A percentile compares a stretch with the other conserved stretches of the same genome.
Conservation (phyloP, 2,329 filamentous ascomycete genomes). For the Bipolaris cookei region DNA sequence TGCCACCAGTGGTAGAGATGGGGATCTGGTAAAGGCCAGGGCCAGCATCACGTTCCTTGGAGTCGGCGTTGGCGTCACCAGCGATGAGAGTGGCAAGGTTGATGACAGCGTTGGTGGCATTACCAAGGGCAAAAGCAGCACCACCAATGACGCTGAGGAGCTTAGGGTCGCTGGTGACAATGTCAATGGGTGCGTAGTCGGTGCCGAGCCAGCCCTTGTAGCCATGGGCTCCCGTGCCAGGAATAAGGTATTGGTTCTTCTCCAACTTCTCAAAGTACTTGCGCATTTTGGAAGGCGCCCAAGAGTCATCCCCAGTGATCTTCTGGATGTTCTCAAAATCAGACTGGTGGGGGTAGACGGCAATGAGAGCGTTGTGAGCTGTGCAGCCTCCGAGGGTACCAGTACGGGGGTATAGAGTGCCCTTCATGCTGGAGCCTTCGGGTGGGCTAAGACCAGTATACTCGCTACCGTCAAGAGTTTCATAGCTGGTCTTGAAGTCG, state of each 20-base stretch:
- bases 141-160: slow-evolving; percentile 60
- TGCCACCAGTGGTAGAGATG: slow-evolving; percentile 56
- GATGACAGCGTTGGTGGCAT: slow-evolving; percentile 42
- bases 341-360: slow-evolving; percentile 63
- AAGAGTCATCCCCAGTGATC: slow-evolving; percentile 66
- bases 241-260: slow-evolving; percentile 59
- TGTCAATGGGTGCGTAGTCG: slow-evolving; percentile 57
- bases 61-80: slow-evolving; percentile 61
- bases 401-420: slow-evolving; percentile 64
- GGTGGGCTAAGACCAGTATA: slow-evolving; percentile 61
- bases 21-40: slow-evolving; percentile 65
- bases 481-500: slow-evolving; percentile 67
- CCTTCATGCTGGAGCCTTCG: slow-evolving; percentile 58
- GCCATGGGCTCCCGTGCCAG: slow-evolving; percentile 58
- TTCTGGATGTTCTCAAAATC: slow-evolving; percentile 66
- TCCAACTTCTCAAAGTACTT: slow-evolving; percentile 64
- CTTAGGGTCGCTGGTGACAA: slow-evolving; percentile 61
- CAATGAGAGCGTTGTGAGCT: slow-evolving; percentile 67
- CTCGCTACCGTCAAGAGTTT: slow-evolving; percentile 48
- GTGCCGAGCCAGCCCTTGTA: slow-evolving; percentile 64
- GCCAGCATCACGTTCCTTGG: slow-evolving; percentile 53
- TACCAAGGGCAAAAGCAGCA: slow-evolving; percentile 60
- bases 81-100: slow-evolving; percentile 48
- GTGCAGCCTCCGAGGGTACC: slow-evolving; percentile 65
- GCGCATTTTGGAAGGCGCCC: slow-evolving; percentile 65